These are phyloP conservation scores for Mortierella sp. DNA, from an alignment of 371 early-diverging fungal genomes.

Conservation along the genomic window DNA sequence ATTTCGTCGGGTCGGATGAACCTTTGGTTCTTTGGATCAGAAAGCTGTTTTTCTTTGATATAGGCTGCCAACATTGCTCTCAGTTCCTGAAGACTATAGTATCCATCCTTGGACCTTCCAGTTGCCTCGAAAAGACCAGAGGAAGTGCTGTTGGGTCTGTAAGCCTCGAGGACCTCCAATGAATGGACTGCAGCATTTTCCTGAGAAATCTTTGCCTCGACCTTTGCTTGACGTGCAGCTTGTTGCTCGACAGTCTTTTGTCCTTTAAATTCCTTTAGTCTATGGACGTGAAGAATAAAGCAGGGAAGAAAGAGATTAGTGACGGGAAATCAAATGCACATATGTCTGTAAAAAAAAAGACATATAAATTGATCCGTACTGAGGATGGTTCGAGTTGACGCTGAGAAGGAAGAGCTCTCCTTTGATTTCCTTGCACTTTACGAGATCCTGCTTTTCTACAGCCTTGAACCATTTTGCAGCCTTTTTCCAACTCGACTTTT, in stretches of 20 bases:
- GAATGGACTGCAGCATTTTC: constrained; percentile 9
- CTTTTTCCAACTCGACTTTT: constrained; percentile 81
- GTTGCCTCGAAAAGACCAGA: constrained; percentile 65
- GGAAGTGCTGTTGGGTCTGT: constrained; percentile 64
- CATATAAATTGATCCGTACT: constrained; percentile 18
- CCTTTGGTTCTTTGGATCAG: constrained; percentile 73
- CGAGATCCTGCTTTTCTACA: constrained; percentile 73
- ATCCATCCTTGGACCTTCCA: constrained; percentile 65
- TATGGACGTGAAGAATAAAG: neutral
- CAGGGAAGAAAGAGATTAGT: neutral
- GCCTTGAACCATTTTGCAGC: constrained; percentile 79
- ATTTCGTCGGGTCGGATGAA: constrained; percentile 41
- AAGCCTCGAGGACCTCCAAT: constrained; percentile 64
- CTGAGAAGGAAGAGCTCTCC: constrained; percentile 72
- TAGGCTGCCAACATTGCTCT: constrained; percentile 69
- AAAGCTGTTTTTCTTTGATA: constrained; percentile 65
- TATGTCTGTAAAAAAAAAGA: no score
- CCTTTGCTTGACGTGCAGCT: constrained; percentile 32
- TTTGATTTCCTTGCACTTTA: constrained; percentile 78
- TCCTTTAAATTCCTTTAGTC: constrained; percentile 28
- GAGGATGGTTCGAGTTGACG: constrained; percentile 70
- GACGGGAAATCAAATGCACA: neutral
- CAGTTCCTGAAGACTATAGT: constrained; percentile 69
- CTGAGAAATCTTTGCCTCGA: constrained; percentile 30
- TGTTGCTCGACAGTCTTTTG: constrained; percentile 55